Evolutionary conservation across 108 stramenopile species (phyloP).

Genomic region (Cafeteria roenbergensis): DNA sequence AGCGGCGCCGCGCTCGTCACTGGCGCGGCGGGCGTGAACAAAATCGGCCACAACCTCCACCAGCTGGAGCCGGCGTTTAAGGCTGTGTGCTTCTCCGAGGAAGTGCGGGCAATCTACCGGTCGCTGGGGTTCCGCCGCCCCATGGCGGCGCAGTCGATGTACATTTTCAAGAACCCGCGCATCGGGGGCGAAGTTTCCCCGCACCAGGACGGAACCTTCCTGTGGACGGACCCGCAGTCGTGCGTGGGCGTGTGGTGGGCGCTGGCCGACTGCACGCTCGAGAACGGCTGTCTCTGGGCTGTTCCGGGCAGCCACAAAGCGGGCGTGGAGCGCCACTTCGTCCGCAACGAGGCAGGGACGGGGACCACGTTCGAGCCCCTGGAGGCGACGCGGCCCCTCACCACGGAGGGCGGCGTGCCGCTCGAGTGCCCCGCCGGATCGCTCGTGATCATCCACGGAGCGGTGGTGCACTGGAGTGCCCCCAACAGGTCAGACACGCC

Average conservation of each 20-base stretch:
- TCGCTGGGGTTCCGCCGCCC: conserved; percentile 25
- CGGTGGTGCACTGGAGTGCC: conserved; percentile 33
- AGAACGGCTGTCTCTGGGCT: conserved; percentile 42
- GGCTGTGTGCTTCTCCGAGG: background rate
- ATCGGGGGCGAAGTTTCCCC: conserved; percentile 34
- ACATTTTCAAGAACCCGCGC: conserved; percentile 44
- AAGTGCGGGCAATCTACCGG: conserved; percentile 1
- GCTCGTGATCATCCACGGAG: conserved; percentile 31
- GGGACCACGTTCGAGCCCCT: conserved; percentile 32
- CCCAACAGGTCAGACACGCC: conserved; percentile 26
- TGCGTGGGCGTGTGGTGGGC: conserved; percentile 41
- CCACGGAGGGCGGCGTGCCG: conserved; percentile 23
- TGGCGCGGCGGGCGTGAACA: conserved; percentile 35
- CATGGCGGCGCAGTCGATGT: conserved; percentile 34
- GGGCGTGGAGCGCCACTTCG: conserved; percentile 32
- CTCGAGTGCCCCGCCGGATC: conserved; percentile 32
- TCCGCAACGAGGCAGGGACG: background rate
- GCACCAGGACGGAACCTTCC: conserved; percentile 41
- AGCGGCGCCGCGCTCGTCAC: conserved; percentile 17
- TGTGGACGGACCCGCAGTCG: conserved; percentile 40
- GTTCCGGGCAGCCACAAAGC: conserved; percentile 29
- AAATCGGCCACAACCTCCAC: conserved; percentile 40
- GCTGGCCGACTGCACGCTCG: conserved; percentile 29
- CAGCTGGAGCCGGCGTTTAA: conserved; percentile 28
- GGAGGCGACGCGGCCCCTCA: conserved; percentile 22